Conservation (phyloP, 441 rosid species). For the Erodium texanum region DNA sequence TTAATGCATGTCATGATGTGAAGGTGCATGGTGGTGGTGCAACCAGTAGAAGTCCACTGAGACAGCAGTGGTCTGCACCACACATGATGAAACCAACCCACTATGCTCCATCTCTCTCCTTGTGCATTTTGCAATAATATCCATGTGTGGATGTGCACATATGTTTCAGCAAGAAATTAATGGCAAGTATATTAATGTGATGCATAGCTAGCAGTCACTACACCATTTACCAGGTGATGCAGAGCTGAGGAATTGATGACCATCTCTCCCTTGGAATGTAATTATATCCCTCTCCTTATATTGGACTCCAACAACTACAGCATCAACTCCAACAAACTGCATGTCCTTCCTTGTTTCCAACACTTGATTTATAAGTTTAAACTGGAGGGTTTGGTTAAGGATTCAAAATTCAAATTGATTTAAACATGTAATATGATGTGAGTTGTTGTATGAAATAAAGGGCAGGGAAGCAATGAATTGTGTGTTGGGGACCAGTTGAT, state of each 20-base stretch:
- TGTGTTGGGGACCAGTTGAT: constrained; percentile 5
- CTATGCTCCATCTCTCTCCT: too few relatives aligned
- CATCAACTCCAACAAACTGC: too few relatives aligned
- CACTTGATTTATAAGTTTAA: too few relatives aligned
- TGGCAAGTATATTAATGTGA: neutral
- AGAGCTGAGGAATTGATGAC: neutral
- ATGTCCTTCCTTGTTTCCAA: too few relatives aligned
- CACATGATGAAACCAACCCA: constrained; percentile 2
- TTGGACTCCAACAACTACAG: too few relatives aligned
- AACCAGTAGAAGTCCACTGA: constrained; percentile 4
- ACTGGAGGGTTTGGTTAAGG: too few relatives aligned
- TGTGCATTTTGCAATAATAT: neutral
- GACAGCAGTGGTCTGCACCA: neutral
- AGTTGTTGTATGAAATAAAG: constrained; percentile 1
- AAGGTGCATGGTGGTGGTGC: neutral
- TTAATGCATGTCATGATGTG: neutral
- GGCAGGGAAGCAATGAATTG: neutral
- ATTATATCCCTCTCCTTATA: neutral
- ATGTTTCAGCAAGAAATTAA: constrained; percentile 2
- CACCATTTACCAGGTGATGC: too few relatives aligned
- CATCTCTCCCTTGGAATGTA: neutral
- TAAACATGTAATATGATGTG: neutral
- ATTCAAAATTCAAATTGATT: too few relatives aligned
- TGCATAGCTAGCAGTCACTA: neutral
- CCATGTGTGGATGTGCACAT: neutral